Evolutionary conservation across 2,329 filamentous ascomycete genomes (phyloP), one percentile per base, ranked within the genome.

Genomic region (Fusarium bulbicola): DNA sequence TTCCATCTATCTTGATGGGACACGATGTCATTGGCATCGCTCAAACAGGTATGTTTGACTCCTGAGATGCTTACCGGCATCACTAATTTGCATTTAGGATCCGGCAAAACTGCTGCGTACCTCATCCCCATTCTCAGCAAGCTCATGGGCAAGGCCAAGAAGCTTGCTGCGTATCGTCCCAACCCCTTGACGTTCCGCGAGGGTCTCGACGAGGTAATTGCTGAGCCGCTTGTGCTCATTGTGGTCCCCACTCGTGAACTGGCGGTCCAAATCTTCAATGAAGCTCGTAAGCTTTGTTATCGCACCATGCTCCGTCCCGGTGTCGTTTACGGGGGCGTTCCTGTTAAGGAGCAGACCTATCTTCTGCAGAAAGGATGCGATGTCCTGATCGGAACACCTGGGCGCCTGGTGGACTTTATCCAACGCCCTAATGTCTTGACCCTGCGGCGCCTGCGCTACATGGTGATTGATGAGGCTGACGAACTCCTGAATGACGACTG

Each of bases 141-240:
- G 81, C 84, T 99, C 28, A 98, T 98, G 94, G 96, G 96, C 32
- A 98, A 98, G 84, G 94, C 93, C 11, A 96, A 95, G 84, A 95
- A 95, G 83, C 85, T 98, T 12, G 92, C 92, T 3, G 95, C 93
- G 10, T 87, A 90, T 49, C 92, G 95, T 9, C 94, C 95, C 0
- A 91, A 92, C 70, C 86, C 89, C 0, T 81, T 82, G 3, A 86
- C 83, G 0, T 92, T 90, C 77, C 83, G 88, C 16, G 82, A 87
- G 6, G 83, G 83, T 3, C 36, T 82, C 5, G 82, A 85, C 21
- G 78, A 75, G 26, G 89, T 93, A 43, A 89, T 90, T 47, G 95
- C 95, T 13, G 95, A 98, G 85, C 96, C 96, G 9, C 84, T 99
- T 12, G 93, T 98, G 0, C 85, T 98, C 34, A 87, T 99, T 60